Conservation (phyloP, 768 basidiomycete species). For the Serendipita sp. region DNA sequence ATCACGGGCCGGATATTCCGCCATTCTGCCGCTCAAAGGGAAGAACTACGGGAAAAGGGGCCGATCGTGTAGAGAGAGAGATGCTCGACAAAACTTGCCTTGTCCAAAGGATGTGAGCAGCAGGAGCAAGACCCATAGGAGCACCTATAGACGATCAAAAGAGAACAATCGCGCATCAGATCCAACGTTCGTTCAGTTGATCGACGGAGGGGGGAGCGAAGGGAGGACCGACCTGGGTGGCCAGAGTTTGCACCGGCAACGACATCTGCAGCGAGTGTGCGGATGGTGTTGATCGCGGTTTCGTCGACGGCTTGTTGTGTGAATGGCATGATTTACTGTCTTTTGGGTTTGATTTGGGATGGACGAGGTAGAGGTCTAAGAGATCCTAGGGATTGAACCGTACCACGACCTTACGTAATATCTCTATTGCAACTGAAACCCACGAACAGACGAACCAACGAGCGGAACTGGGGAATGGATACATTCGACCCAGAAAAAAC, state of each 20-base stretch:
- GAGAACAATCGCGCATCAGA: neutral
- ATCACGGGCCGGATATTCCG: neutral
- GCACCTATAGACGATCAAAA: slow-evolving; percentile 39
- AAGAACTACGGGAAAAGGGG: neutral
- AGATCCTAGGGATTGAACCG: too few species aligned
- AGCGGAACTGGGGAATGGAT: too few species aligned
- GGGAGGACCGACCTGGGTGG: slow-evolving; percentile 50
- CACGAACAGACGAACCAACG: too few species aligned
- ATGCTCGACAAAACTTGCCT: slow-evolving; percentile 21
- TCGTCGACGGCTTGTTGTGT: slow-evolving; percentile 27
- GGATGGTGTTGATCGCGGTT: slow-evolving; percentile 52
- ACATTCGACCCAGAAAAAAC: too few species aligned
- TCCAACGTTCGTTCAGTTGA: neutral
- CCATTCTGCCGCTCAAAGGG: neutral
- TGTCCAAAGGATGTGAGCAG: slow-evolving; percentile 63
- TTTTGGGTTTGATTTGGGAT: neutral
- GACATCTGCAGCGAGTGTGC: slow-evolving; percentile 58
- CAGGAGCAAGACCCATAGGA: slow-evolving; percentile 87
- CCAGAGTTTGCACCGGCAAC: slow-evolving; percentile 86
- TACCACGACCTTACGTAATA: too few species aligned
- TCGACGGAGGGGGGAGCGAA: neutral
- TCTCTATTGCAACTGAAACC: too few species aligned
- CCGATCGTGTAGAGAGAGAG: neutral
- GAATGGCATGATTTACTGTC: slow-evolving; percentile 12
- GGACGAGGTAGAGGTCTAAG: neutral